Evolutionary conservation across 2,329 filamentous ascomycete species (phyloP), one percentile per base, ranked within the genome.

Genomic region (Sarocladium brachiariae): DNA sequence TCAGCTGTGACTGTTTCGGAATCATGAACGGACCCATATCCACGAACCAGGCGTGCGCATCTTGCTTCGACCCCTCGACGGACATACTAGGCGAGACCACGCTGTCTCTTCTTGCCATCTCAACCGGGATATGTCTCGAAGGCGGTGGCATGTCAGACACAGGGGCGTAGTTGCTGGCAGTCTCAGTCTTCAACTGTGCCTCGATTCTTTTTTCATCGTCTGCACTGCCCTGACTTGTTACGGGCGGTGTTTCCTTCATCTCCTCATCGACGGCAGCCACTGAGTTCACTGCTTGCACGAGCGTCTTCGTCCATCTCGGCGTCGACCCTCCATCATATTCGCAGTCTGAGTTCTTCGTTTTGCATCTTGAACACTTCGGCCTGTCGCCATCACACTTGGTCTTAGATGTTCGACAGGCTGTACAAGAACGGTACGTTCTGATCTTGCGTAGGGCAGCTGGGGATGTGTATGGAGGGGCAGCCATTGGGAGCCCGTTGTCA

Each of bases 361-460:
- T 39, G 54, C 68, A 71, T 49, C 66, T 59, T 34, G 66, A 63
- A 55, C 68, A 71, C 51, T 56, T 63, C 45, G 68, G 68, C 14
- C 67, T 65, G 54, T 65, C 65, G 60, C 68, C 69, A 46, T 70
- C 62, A 56, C 68, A 71, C 59, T 71, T 70, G 4, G 67, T 70
- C 63, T 70, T 70, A 52, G 66, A 69, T 21, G 68, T 53, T 43
- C 67, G 67, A 52, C 67, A 70, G 51, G 49, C 43, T 13, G 65
- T 66, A 50, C 67, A 70, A 23, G 67, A 69, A 21, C 67, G 65
- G 53, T 70, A 70, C 14, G 67, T 70, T 48, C 67, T 65, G 39
- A 69, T 69, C 60, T 69, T 70, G 38, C 65, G 60, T 43, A 68
- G 51, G 2, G 66, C 59, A 5, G 62, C 56, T 9, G 64, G 57